These are phyloP conservation scores for Penicillium dipodomyicola DNA, from an alignment of 495 filamentous ascomycete species.

Conservation along the genomic window DNA sequence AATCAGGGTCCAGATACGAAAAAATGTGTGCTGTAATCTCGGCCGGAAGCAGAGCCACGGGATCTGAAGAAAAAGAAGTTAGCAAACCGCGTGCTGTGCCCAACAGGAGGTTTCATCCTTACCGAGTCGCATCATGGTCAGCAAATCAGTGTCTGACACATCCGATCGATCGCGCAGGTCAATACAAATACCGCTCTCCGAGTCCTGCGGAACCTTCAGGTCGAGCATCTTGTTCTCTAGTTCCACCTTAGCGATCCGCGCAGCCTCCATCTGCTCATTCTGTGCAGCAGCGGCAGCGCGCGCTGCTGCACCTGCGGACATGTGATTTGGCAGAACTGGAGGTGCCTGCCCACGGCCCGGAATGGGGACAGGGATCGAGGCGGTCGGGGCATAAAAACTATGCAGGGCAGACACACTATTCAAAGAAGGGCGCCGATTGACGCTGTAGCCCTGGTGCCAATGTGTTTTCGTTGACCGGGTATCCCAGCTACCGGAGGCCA, in stretches of 20 bases:
- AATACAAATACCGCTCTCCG: conserved; percentile 79
- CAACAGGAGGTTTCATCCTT: conserved; percentile 18
- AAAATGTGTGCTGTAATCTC: conserved; percentile 75
- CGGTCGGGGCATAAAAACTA: conserved; percentile 37
- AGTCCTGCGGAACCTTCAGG: conserved; percentile 49
- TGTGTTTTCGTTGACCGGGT: conserved; percentile 12
- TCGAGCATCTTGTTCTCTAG: conserved; percentile 37
- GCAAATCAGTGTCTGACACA: conserved; percentile 41
- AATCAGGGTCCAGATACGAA: conserved; percentile 64
- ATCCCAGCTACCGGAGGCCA: conserved; percentile 25
- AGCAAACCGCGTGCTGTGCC: neutral
- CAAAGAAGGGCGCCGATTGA: conserved; percentile 42
- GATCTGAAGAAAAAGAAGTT: conserved; percentile 50
- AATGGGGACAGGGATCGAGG: conserved; percentile 31
- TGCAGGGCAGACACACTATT: conserved; percentile 43
- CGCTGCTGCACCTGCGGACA: conserved; percentile 64
- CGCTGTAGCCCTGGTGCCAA: conserved; percentile 32
- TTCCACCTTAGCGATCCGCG: conserved; percentile 39
- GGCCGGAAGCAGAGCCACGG: conserved; percentile 60
- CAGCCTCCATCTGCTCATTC: conserved; percentile 44
- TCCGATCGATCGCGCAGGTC: conserved; percentile 55
- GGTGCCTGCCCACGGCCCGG: conserved; percentile 42
- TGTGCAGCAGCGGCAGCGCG: conserved; percentile 68
- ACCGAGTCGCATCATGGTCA: conserved; percentile 39
- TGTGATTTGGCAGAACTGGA: conserved; percentile 39